Percentiles rank a stretch among this genome's conserved stretches.
These are phyloP conservation scores for Trapa bicornis DNA, from an alignment of 345 rosid species.

Conservation along the genomic window DNA sequence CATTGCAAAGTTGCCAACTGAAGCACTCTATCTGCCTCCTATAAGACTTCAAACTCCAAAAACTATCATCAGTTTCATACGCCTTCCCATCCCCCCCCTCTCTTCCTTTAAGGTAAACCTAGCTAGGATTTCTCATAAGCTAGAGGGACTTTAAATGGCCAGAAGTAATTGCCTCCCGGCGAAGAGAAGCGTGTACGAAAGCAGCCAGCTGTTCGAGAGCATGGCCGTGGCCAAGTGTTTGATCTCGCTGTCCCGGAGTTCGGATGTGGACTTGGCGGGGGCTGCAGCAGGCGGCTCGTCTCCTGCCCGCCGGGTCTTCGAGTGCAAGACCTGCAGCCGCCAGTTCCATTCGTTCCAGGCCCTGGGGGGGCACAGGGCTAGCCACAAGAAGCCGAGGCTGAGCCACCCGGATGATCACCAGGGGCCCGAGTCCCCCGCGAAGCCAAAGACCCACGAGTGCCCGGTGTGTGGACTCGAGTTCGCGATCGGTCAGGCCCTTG, in stretches of 20 bases:
- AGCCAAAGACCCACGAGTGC: conserved; percentile 66
- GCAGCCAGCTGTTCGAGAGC: conserved; percentile 16
- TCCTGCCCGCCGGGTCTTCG: conserved; percentile 30
- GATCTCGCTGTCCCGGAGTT: conserved; percentile 33
- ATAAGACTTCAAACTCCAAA: neutral
- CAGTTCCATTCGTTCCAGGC: conserved; percentile 55
- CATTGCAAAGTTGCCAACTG: neutral
- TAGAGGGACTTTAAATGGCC: too few relatives aligned
- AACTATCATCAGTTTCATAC: neutral
- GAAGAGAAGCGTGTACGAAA: conserved; percentile 25
- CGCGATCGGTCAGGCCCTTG: conserved; percentile 58
- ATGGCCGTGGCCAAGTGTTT: conserved; percentile 43
- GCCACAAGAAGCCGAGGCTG: conserved; percentile 53
- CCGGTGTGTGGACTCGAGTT: conserved; percentile 82
- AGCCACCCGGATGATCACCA: conserved; percentile 3
- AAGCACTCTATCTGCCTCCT: neutral
- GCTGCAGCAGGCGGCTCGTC: neutral
- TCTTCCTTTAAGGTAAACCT: neutral
- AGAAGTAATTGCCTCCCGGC: conserved; percentile 6
- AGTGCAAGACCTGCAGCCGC: conserved; percentile 61
- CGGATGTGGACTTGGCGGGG: conserved; percentile 6
- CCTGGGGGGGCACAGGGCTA: conserved; percentile 57
- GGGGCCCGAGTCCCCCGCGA: conserved; percentile 16
- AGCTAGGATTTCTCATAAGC: neutral
- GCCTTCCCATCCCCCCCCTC: neutral